A percentile compares a stretch with the other conserved stretches of the same genome.
phyloP scores from a whole-genome alignment of 1,284 basidiomycete species.

The Trametes versicolor region DNA sequence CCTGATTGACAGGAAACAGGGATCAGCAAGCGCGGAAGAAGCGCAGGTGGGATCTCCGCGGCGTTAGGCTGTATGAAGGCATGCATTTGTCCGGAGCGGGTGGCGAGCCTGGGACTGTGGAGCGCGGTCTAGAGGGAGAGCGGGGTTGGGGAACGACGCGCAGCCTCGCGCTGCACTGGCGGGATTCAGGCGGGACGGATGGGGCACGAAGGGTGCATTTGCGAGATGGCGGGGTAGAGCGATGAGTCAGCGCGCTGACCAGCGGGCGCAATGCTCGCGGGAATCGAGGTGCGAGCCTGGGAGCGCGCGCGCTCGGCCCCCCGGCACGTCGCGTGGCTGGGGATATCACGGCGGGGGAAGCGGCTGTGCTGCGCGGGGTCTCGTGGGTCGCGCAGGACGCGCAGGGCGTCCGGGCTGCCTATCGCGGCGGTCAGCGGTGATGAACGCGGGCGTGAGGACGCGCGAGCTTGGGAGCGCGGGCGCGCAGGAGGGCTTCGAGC shows the following conservation, averaged over 20 bases:
- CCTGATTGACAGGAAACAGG: background rate
- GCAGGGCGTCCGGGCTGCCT: constrained; percentile 16
- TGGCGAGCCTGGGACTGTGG: too few relatives aligned
- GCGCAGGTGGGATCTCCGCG: background rate
- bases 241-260: constrained; percentile 11
- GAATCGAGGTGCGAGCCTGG: constrained; percentile 24
- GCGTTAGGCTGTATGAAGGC: background rate
- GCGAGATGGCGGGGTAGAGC: background rate
- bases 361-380: constrained; percentile 21
- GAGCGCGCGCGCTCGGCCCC: constrained; percentile 15
- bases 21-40: background rate
- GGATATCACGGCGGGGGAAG: constrained; percentile 12
- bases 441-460: constrained; percentile 9
- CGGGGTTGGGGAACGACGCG: too few relatives aligned
- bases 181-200: too few relatives aligned
- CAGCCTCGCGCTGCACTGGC: too few relatives aligned
- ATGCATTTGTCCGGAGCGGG: too few relatives aligned
- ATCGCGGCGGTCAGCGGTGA: constrained; percentile 30
- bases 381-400: constrained; percentile 16
- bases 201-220: too few relatives aligned
- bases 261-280: constrained; percentile 27
- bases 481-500: background rate
- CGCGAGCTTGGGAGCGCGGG: constrained; percentile 3
- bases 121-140: too few relatives aligned
- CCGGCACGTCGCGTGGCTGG: constrained; percentile 22